These are phyloP conservation scores for Botryotinia convoluta DNA, from an alignment of 2,329 filamentous ascomycete species.

Conservation along the genomic window DNA sequence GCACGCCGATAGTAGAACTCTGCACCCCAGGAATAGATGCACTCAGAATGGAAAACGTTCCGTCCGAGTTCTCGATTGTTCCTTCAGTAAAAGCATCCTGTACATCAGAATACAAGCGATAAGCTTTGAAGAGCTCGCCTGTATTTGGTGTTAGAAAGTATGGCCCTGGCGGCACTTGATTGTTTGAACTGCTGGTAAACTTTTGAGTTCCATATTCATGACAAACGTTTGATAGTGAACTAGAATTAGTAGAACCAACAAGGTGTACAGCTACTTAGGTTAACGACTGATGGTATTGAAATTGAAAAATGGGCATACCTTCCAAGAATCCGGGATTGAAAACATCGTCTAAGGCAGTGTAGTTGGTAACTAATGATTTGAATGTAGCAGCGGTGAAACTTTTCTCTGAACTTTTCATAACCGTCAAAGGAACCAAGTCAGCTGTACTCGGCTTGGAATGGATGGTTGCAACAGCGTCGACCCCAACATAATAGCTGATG, in stretches of 20 bases:
- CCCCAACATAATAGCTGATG: conserved; percentile 38
- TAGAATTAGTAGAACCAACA: conserved; percentile 11
- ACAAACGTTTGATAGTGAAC: conserved; percentile 24
- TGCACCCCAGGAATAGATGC: conserved; percentile 43
- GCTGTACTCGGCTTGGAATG: conserved; percentile 24
- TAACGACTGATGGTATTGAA: background rate
- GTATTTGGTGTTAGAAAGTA: conserved; percentile 47
- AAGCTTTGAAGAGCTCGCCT: conserved; percentile 48
- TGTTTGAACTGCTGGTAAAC: conserved; percentile 24
- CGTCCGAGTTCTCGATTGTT: conserved; percentile 39
- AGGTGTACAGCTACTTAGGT: conserved; percentile 17
- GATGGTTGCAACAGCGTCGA: conserved; percentile 29
- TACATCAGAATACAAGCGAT: conserved; percentile 49
- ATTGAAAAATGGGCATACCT: conserved; percentile 20
- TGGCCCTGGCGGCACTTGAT: conserved; percentile 44
- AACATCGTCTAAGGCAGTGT: conserved; percentile 32
- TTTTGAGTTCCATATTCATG: conserved; percentile 28
- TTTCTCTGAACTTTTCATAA: conserved; percentile 25
- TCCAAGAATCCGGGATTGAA: conserved; percentile 34
- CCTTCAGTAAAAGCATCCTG: conserved; percentile 51
- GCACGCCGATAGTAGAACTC: conserved; percentile 50
- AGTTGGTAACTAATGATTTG: conserved; percentile 27
- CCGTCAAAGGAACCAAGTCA: conserved; percentile 33
- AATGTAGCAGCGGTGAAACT: conserved; percentile 29
- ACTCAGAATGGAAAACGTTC: conserved; percentile 44